Evolutionary conservation across 1,139 yeast genomes (phyloP).

Genomic region (Yamadazyma atmosphaerica): DNA sequence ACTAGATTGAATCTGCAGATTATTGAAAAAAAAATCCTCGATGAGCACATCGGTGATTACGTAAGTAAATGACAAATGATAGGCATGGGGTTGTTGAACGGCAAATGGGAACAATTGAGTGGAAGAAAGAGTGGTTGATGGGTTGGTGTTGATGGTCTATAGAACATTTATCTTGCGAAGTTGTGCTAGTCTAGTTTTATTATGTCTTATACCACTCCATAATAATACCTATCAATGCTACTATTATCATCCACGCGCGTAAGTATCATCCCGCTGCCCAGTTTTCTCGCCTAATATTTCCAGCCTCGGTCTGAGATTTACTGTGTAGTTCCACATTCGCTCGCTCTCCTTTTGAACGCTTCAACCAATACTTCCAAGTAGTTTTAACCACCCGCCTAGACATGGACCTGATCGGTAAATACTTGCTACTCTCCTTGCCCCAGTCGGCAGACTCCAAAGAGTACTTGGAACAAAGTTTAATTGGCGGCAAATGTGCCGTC

Average conservation of each 20-base stretch:
- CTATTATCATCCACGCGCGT: no score
- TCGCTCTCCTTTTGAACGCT: not conserved
- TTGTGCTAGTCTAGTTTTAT: no score
- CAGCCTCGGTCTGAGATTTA: not conserved
- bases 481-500: slow-evolving; percentile 43
- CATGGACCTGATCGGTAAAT: slow-evolving; percentile 26
- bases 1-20: not conserved
- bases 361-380: slow-evolving; percentile 1
- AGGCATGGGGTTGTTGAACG: no score
- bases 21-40: slow-evolving; percentile 1
- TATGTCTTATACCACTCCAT: no score
- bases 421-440: slow-evolving; percentile 54
- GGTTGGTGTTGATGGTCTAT: no score
- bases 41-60: no score
- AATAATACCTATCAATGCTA: no score
- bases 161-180: no score
- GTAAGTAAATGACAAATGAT: no score
- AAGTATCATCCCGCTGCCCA: slow-evolving; percentile 4
- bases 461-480: slow-evolving; percentile 46
- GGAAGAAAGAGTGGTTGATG: not conserved
- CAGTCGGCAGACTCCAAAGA: slow-evolving; percentile 44
- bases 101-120: not conserved
- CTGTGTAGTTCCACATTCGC: not conserved
- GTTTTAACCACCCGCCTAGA: not conserved
- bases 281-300: slow-evolving; percentile 9